Base-by-base conservation (phyloP, 306 rosid species). In the Canavalia gladiata region DNA sequence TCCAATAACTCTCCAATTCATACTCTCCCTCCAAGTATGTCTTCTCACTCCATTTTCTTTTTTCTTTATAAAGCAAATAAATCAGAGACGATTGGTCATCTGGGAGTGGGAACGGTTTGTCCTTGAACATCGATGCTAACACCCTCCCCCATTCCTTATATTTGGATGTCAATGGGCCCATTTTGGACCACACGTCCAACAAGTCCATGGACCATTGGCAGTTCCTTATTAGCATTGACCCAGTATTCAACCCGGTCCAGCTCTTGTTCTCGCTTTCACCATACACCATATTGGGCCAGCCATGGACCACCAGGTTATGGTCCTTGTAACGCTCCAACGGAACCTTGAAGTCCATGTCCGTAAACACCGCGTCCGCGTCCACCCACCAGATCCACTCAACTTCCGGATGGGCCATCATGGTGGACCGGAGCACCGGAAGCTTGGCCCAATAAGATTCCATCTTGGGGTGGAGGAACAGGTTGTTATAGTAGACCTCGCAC, bases 371-470 rank as follows among this genome's bases (percentile, higher is more conserved):
- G 8, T 90, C 89, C 0, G 79, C 71, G 45, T 90, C 94, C 28
- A 90, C 47, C 90, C 94, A 90, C 87, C 87, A 88, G 47, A 88
- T 73, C 92, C 89, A 90, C 50, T 90, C 87, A 0, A 30, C 74
- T 1, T 86, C 91, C 0, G 90, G 90, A 25, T 88, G 92, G 78
- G 89, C 90, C 51, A 88, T 3, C 89, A 82, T 85, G 1, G 85
- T 50, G 7, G 88, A 82, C 13, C 83, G 87, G 1, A 88, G 39
- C 0, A 74, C 46, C 0, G 87, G 90, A 0, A 80, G 18, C 79
- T 86, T 90, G 79, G 91, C 94, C 91, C 92, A 90, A 45, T 78
- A 85, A 7, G 90, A 74, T 45, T 9, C 68, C 91, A 87, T 90
- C 7, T 87, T 77, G 3, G 90, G 87, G 7, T 90, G 81, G 7